A percentile compares a stretch with the other conserved stretches of the same genome.
Evolutionary conservation across 805 yeast species (phyloP).

Genomic region (Hanseniaspora meyeri): DNA sequence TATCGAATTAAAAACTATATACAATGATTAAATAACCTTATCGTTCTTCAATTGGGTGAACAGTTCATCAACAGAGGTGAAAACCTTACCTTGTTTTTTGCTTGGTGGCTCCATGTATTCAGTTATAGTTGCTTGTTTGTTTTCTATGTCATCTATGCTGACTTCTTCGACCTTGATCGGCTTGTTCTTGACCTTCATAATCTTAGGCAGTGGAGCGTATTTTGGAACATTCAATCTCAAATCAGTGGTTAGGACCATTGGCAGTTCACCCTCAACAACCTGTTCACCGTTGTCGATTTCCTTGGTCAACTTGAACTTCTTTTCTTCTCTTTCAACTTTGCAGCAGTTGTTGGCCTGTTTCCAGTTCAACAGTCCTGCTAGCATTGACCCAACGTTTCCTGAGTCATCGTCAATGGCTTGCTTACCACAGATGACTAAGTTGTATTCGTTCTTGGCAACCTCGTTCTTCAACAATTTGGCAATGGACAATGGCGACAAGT

Average conservation of each 20-base stretch:
- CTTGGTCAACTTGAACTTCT: slow-evolving; percentile 57
- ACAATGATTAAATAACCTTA: slow-evolving; percentile 45
- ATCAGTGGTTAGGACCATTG: slow-evolving; percentile 83
- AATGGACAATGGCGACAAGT: slow-evolving; percentile 75
- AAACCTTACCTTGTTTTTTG: slow-evolving; percentile 72
- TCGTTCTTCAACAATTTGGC: slow-evolving; percentile 72
- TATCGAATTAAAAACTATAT: background rate
- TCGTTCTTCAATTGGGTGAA: slow-evolving; percentile 62
- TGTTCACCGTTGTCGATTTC: slow-evolving; percentile 95
- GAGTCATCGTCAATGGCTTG: slow-evolving; percentile 95
- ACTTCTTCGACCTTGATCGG: slow-evolving; percentile 60
- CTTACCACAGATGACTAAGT: slow-evolving; percentile 81
- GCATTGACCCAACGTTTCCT: slow-evolving; percentile 92
- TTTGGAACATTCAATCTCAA: slow-evolving; percentile 89
- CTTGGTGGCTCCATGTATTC: slow-evolving; percentile 76
- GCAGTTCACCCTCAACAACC: slow-evolving; percentile 62
- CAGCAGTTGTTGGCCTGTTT: slow-evolving; percentile 95
- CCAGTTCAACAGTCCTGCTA: slow-evolving; percentile 88
- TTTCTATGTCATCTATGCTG: slow-evolving; percentile 51
- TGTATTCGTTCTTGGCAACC: slow-evolving; percentile 56
- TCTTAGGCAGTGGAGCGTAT: slow-evolving; percentile 87
- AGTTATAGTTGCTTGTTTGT: slow-evolving; percentile 52
- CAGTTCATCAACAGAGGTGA: slow-evolving; percentile 70
- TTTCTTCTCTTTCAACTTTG: slow-evolving; percentile 53
- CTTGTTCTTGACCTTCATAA: slow-evolving; percentile 97